Percentiles rank a stretch among this genome's conserved stretches.
Conservation (phyloP, 352 stramenopile species). For the Phytophthora melonis region DNA sequence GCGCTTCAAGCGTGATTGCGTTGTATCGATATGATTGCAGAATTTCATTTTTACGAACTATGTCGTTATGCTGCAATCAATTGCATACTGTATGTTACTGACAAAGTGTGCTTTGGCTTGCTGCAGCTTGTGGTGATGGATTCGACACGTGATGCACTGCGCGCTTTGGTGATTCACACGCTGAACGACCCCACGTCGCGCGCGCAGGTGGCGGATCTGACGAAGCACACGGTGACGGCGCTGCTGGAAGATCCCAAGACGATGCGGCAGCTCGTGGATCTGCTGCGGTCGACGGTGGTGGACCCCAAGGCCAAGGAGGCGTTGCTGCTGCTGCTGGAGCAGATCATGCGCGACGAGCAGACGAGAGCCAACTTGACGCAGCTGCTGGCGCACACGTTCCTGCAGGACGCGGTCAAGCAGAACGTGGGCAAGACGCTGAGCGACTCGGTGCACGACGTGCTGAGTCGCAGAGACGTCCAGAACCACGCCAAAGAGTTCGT, state of each 20-base stretch:
- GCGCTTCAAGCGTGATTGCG: not conserved
- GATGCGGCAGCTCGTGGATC: constrained; percentile 61
- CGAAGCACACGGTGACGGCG: constrained; percentile 52
- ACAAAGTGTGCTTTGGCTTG: constrained; percentile 2
- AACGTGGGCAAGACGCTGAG: constrained; percentile 63
- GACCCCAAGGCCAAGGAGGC: constrained; percentile 61
- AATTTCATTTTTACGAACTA: not conserved
- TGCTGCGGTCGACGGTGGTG: constrained; percentile 56
- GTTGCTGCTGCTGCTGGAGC: constrained; percentile 64
- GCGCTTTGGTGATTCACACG: constrained; percentile 60
- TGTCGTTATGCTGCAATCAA: constrained; percentile 24
- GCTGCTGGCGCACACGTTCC: constrained; percentile 72
- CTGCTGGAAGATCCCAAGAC: constrained; percentile 69
- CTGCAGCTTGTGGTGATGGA: constrained; percentile 78
- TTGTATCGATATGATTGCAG: constrained; percentile 40
- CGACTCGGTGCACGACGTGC: constrained; percentile 78
- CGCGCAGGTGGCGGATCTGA: constrained; percentile 55
- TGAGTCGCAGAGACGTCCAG: constrained; percentile 80
- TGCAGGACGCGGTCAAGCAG: constrained; percentile 73
- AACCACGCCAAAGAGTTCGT: constrained; percentile 89
- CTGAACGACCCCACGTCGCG: constrained; percentile 71
- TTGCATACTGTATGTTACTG: not conserved
- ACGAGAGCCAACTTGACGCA: constrained; percentile 65
- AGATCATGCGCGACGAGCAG: constrained; percentile 69
- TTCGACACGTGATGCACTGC: constrained; percentile 62